Evolutionary conservation across 2,329 filamentous ascomycete species (phyloP).

Genomic region (Torrubiellomyces zombiae): DNA sequence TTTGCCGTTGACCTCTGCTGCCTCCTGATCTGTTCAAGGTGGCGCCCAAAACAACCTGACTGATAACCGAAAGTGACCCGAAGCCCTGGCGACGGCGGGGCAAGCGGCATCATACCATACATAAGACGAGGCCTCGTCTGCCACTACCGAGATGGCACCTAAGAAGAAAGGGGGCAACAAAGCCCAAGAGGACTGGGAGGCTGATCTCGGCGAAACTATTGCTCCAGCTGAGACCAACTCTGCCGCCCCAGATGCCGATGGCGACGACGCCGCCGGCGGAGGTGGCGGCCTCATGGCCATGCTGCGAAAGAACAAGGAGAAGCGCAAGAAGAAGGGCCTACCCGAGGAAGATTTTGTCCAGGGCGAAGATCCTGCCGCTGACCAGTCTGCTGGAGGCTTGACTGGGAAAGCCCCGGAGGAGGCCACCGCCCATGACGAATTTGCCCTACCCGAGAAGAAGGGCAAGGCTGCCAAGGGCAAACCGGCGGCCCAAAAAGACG

Average conservation of each 20-base stretch:
- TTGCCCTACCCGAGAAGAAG: slow-evolving; percentile 64
- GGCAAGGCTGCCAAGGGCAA: slow-evolving; percentile 41
- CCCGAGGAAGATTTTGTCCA: slow-evolving; percentile 53
- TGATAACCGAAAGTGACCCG: too few species aligned
- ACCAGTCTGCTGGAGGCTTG: slow-evolving; percentile 18
- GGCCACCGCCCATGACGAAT: slow-evolving; percentile 71
- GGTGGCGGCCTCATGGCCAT: slow-evolving; percentile 62
- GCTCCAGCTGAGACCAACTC: slow-evolving; percentile 33
- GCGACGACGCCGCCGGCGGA: slow-evolving; percentile 34
- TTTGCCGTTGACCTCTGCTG: too few species aligned
- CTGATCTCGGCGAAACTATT: slow-evolving; percentile 67
- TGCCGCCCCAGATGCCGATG: slow-evolving; percentile 29
- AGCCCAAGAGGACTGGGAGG: slow-evolving; percentile 84
- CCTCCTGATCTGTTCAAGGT: too few species aligned
- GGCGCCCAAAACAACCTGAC: too few species aligned
- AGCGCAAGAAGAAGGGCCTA: slow-evolving; percentile 78
- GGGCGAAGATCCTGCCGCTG: slow-evolving; percentile 35
- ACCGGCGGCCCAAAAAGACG: slow-evolving; percentile 23
- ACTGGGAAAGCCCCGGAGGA: slow-evolving; percentile 60
- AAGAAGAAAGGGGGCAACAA: slow-evolving; percentile 87
- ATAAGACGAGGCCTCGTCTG: too few species aligned
- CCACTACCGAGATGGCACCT: slow-evolving; percentile 59
- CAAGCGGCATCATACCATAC: too few species aligned
- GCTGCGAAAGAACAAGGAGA: slow-evolving; percentile 66
- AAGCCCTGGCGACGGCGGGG: too few species aligned